phyloP scores from a whole-genome alignment of 176 grass and related monocot genomes.

The Raddia guianensis region DNA sequence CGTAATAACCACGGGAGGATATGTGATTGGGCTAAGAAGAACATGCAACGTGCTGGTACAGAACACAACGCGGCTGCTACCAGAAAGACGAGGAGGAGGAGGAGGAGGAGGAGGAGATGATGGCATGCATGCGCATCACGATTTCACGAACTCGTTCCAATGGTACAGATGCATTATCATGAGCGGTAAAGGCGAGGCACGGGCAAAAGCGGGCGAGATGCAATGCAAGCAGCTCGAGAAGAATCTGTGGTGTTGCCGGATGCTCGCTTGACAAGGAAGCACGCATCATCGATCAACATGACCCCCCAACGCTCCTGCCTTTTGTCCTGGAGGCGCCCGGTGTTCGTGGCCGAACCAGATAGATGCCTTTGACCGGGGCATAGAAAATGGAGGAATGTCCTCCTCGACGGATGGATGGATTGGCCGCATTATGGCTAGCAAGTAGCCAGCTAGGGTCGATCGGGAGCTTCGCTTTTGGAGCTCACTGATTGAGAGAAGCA shows the following conservation, averaged over 20 bases:
- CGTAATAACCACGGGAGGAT: too few species aligned
- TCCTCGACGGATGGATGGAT: neutral
- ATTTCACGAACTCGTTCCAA: neutral
- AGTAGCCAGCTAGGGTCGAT: conserved; percentile 9
- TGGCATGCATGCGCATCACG: too few species aligned
- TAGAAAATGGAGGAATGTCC: neutral
- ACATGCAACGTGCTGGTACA: too few species aligned
- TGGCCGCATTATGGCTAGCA: conserved; percentile 31
- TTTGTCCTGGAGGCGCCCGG: conserved; percentile 7
- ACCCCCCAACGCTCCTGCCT: conserved; percentile 7
- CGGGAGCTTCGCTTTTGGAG: conserved; percentile 37
- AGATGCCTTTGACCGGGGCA: conserved; percentile 44
- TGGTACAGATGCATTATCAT: conserved; percentile 40
- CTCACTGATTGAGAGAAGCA: conserved; percentile 41
- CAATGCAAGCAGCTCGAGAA: conserved; percentile 6
- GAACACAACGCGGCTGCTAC: too few species aligned
- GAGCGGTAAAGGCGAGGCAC: conserved; percentile 32
- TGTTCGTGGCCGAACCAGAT: conserved; percentile 22
- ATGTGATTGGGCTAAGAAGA: too few species aligned
- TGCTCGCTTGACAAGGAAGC: conserved; percentile 41
- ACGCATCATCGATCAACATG: neutral
- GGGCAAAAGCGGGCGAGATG: conserved; percentile 33
- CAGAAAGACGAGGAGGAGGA: too few species aligned
- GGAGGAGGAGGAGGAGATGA: too few species aligned
- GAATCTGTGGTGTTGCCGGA: conserved; percentile 42